Conservation (phyloP, 257 asterid species). For the Primulina eburnea region DNA sequence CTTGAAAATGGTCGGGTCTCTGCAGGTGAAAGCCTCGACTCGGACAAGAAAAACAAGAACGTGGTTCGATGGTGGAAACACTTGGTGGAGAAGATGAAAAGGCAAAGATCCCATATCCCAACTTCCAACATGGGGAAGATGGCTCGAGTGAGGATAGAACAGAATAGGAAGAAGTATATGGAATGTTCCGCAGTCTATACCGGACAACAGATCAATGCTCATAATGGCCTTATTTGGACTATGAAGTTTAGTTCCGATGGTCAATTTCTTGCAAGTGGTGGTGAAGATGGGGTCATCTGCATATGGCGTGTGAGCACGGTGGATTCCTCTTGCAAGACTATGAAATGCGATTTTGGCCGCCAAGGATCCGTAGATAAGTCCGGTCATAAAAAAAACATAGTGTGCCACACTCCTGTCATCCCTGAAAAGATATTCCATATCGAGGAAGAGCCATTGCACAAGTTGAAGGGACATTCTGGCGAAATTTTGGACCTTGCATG, state of each 20-base stretch:
- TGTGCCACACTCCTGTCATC: conserved; percentile 30
- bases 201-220: conserved; percentile 65
- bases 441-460: conserved; percentile 51
- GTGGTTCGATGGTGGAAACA: neutral
- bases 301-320: conserved; percentile 49
- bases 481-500: conserved; percentile 73
- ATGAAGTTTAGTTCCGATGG: conserved; percentile 88
- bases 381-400: conserved; percentile 23
- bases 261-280: conserved; percentile 67
- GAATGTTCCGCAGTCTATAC: conserved; percentile 52
- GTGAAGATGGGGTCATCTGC: conserved; percentile 77
- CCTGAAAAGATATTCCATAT: conserved; percentile 65
- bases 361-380: conserved; percentile 13
- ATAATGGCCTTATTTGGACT: conserved; percentile 56
- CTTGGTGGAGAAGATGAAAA: neutral
- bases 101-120: neutral
- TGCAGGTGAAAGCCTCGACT: neutral
- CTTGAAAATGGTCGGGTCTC: neutral
- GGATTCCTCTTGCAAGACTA: conserved; percentile 28
- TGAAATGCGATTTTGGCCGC: conserved; percentile 25
- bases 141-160: conserved; percentile 32
- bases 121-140: conserved; percentile 2
- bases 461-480: conserved; percentile 54
- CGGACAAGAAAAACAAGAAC: neutral
- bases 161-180: conserved; percentile 41